Conservation (phyloP, 331 rosid species). For the Quercus phellos region DNA sequence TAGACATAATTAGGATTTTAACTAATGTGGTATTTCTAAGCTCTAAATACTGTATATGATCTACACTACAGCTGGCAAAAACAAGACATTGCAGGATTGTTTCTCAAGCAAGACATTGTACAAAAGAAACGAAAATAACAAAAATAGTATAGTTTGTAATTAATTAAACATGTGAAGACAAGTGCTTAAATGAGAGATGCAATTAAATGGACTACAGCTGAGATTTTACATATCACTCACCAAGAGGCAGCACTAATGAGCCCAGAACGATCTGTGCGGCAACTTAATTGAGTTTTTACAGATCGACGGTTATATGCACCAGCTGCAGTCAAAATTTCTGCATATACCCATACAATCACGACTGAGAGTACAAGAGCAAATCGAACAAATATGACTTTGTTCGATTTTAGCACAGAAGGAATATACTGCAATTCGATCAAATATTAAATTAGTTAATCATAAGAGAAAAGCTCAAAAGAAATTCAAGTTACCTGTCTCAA, state of each 20-base stretch:
- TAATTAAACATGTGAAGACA: background rate
- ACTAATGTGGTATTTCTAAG: no score
- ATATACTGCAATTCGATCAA: conserved; percentile 53
- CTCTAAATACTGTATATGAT: background rate
- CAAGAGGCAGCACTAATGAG: conserved; percentile 75
- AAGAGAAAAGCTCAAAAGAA: conserved; percentile 15
- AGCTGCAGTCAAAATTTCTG: conserved; percentile 76
- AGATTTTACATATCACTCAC: conserved; percentile 38
- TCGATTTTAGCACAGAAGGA: conserved; percentile 42
- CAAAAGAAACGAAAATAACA: no score
- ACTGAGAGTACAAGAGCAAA: conserved; percentile 57
- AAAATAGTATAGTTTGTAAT: background rate
- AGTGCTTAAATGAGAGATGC: conserved; percentile 1
- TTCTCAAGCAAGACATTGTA: no score
- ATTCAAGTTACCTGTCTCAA: background rate
- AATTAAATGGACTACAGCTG: background rate
- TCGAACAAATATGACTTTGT: conserved; percentile 39
- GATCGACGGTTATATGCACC: conserved; percentile 79
- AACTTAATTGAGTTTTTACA: conserved; percentile 62
- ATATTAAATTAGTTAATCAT: conserved; percentile 16
- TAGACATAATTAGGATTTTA: background rate
- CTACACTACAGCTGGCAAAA: background rate
- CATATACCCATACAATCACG: conserved; percentile 71
- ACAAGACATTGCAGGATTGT: no score
- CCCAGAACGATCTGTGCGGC: conserved; percentile 96